These are phyloP conservation scores for Epichloe hybrida DNA, from an alignment of 2,329 filamentous ascomycete species.

Conservation along the genomic window DNA sequence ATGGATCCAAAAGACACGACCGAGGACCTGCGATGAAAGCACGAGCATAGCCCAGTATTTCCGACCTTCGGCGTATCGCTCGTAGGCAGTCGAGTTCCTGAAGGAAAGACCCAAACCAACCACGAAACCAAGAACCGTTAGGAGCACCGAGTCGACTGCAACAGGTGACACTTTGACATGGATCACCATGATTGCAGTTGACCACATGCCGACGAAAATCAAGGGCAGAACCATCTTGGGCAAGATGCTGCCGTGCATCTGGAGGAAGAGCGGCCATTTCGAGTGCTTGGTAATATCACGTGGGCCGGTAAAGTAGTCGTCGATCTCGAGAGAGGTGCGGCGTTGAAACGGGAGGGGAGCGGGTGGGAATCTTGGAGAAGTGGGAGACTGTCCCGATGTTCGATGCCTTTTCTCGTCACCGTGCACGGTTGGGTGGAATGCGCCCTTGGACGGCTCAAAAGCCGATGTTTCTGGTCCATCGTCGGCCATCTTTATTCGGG, in stretches of 20 bases:
- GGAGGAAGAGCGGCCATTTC: slow-evolving; percentile 63
- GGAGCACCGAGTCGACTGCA: slow-evolving; percentile 31
- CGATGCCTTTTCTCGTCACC: not conserved
- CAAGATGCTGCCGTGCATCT: slow-evolving; percentile 61
- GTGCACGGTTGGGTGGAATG: not conserved
- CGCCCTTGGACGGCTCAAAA: not conserved
- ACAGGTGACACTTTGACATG: slow-evolving; percentile 27
- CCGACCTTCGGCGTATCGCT: slow-evolving; percentile 53
- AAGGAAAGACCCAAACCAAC: slow-evolving; percentile 69
- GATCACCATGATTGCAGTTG: slow-evolving; percentile 49
- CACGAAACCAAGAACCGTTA: slow-evolving; percentile 71
- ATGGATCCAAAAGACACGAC: slow-evolving; percentile 75
- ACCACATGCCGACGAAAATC: slow-evolving; percentile 47
- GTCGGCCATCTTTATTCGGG: slow-evolving; percentile 3
- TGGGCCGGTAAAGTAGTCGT: slow-evolving; percentile 53
- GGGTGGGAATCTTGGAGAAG: not conserved
- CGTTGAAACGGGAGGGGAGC: slow-evolving; percentile 9
- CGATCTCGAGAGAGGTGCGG: slow-evolving; percentile 32
- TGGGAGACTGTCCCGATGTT: not conserved
- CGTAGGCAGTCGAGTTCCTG: slow-evolving; percentile 64
- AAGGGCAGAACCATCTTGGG: slow-evolving; percentile 64
- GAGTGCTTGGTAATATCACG: slow-evolving; percentile 60
- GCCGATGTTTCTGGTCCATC: not conserved
- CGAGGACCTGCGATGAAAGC: slow-evolving; percentile 52
- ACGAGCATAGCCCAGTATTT: slow-evolving; percentile 49